These are phyloP conservation scores for Capsaspora owczarzaki DNA, from an alignment of 78 protist species.

Conservation along the genomic window DNA sequence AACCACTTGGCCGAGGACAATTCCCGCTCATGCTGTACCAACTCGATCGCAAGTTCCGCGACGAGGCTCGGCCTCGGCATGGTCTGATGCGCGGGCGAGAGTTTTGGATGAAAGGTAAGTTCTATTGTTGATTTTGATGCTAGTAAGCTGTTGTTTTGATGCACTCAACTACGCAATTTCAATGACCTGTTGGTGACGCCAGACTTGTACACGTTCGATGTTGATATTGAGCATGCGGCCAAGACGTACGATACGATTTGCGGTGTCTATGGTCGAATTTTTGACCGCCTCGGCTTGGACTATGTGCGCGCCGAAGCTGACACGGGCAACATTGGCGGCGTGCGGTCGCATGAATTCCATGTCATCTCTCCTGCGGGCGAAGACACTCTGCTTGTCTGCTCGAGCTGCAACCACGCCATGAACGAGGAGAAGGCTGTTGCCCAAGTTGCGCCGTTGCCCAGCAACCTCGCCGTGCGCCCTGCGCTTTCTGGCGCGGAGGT, in stretches of 20 bases:
- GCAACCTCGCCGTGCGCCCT: too few species aligned
- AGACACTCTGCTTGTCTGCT: too few species aligned
- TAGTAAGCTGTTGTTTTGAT: too few species aligned
- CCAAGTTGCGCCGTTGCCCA: too few species aligned
- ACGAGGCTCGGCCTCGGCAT: slow-evolving; percentile 65
- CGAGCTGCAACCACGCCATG: too few species aligned
- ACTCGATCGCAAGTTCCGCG: slow-evolving; percentile 58
- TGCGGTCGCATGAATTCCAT: neutral
- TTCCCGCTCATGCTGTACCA: slow-evolving; percentile 61
- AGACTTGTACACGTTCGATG: neutral
- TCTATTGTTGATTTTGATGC: too few species aligned
- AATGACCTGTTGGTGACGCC: too few species aligned
- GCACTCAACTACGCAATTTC: too few species aligned
- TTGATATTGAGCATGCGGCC: neutral
- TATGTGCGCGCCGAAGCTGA: neutral
- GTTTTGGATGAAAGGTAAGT: slow-evolving; percentile 72
- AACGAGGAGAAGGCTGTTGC: too few species aligned
- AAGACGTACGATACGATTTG: neutral
- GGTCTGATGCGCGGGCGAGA: slow-evolving; percentile 65
- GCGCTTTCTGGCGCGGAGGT: too few species aligned
- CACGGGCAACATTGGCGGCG: neutral
- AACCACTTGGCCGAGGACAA: too few species aligned
- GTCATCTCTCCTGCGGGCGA: too few species aligned
- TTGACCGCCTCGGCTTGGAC: neutral
- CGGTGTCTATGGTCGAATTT: neutral